phyloP scores from a whole-genome alignment of 352 stramenopile species.

The Phytopythium aichiense region DNA sequence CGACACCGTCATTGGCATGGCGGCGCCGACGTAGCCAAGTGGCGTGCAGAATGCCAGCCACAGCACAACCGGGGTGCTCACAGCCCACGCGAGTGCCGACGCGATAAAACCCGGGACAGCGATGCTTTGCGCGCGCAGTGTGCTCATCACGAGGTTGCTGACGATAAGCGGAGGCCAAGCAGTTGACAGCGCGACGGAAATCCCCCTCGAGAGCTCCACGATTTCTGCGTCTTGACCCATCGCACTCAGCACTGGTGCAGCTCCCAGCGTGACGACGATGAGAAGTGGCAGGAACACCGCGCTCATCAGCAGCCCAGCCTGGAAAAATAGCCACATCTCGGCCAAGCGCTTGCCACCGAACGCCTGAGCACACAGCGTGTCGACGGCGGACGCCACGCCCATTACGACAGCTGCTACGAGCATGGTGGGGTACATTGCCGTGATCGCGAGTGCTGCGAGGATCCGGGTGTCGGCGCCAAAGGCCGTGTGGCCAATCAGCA shows the following conservation, averaged over 20 bases:
- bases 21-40: slow-evolving; percentile 28
- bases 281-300: slow-evolving; percentile 10
- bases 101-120: slow-evolving; percentile 17
- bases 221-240: slow-evolving; percentile 5
- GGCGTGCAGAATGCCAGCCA: slow-evolving; percentile 25
- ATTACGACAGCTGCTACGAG: not conserved
- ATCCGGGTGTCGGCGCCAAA: slow-evolving; percentile 13
- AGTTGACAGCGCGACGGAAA: not conserved
- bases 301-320: slow-evolving; percentile 21
- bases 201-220: slow-evolving; percentile 1
- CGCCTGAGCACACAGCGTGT: slow-evolving; percentile 29
- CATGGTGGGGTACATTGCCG: slow-evolving; percentile 9
- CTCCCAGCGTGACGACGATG: not conserved
- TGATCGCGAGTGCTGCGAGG: slow-evolving; percentile 21
- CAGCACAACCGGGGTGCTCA: slow-evolving; percentile 20
- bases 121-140: slow-evolving; percentile 28
- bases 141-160: slow-evolving; percentile 2
- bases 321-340: slow-evolving; percentile 35
- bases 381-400: slow-evolving; percentile 9
- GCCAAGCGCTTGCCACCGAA: slow-evolving; percentile 25
- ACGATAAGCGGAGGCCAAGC: not conserved
- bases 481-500: slow-evolving; percentile 25
- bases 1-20: slow-evolving; percentile 12
- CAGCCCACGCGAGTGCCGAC: slow-evolving; percentile 9
- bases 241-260: slow-evolving; percentile 1